Evolutionary conservation across 2,329 filamentous ascomycete genomes (phyloP).

Genomic region (Neofusicoccum cordaticola): DNA sequence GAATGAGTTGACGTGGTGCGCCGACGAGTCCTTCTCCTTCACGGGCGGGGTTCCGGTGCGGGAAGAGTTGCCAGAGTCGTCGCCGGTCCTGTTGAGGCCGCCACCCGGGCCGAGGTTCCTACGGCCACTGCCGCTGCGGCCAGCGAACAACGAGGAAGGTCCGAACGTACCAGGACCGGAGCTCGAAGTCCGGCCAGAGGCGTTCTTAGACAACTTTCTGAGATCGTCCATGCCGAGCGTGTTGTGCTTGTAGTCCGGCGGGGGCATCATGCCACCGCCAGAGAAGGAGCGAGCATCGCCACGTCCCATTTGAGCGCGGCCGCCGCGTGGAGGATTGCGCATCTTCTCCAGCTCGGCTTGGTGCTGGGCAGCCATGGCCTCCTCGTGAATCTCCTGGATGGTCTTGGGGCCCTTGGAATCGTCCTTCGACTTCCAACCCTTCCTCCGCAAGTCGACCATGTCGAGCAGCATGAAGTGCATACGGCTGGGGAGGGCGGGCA

Average conservation of each 20-base stretch:
- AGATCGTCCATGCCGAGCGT: constrained; percentile 90
- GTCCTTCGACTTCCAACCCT: constrained; percentile 83
- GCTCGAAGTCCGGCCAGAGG: constrained; percentile 57
- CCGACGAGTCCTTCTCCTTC: constrained; percentile 60
- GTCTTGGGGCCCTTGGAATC: constrained; percentile 95
- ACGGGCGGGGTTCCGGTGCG: constrained; percentile 83
- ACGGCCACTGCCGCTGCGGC: constrained; percentile 87
- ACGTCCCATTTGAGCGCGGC: constrained; percentile 72
- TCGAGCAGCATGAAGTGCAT: constrained; percentile 97
- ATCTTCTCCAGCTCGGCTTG: constrained; percentile 68
- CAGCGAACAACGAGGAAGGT: constrained; percentile 81
- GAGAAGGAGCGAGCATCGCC: constrained; percentile 86
- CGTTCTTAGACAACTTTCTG: constrained; percentile 69
- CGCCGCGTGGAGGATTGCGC: constrained; percentile 59
- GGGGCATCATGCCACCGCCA: constrained; percentile 65
- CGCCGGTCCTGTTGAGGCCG: constrained; percentile 65
- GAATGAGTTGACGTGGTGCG: constrained; percentile 79
- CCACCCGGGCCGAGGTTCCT: constrained; percentile 70
- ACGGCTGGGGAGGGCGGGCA: constrained; percentile 74
- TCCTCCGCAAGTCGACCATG: constrained; percentile 76
- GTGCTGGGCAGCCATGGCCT: constrained; percentile 75
- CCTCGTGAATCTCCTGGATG: constrained; percentile 83
- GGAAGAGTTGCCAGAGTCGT: constrained; percentile 84
- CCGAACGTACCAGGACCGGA: constrained; percentile 61
- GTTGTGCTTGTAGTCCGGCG: constrained; percentile 69